Evolutionary conservation across 139 green algal species (phyloP).

Genomic region (Picochlorum sp.): DNA sequence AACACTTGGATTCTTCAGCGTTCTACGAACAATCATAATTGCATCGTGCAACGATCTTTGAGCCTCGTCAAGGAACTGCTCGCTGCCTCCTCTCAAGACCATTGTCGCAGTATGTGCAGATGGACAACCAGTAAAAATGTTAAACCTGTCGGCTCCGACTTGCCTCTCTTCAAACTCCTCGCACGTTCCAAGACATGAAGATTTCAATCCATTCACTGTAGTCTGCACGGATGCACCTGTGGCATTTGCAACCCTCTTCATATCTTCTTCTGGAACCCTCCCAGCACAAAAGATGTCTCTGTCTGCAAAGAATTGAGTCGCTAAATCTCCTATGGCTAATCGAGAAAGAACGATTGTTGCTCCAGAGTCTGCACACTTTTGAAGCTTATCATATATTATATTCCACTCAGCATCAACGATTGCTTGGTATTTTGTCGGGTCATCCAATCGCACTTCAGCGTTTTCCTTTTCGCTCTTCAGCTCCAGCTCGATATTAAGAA

Average conservation of each 20-base stretch:
- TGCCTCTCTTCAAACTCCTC: conserved; percentile 89
- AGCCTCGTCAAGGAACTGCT: conserved; percentile 89
- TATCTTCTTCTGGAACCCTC: conserved; percentile 75
- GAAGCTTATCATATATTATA: conserved; percentile 99
- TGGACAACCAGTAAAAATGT: conserved; percentile 93
- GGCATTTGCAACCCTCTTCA: conserved; percentile 78
- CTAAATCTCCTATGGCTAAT: conserved; percentile 88
- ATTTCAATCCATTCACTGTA: conserved; percentile 87
- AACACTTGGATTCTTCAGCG: conserved; percentile 67
- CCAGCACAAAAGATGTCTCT: conserved; percentile 95
- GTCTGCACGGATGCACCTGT: conserved; percentile 74
- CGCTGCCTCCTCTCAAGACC: conserved; percentile 86
- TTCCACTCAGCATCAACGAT: conserved; percentile 99
- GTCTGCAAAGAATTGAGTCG: conserved; percentile 97
- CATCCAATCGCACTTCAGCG: conserved; percentile 83
- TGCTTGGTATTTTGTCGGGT: conserved; percentile 92
- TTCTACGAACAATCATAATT: conserved; percentile 94
- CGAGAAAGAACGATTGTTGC: conserved; percentile 88
- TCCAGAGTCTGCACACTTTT: conserved; percentile 68
- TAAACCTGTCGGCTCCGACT: conserved; percentile 95
- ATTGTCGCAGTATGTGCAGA: conserved; percentile 84
- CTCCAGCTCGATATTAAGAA: conserved; percentile 98
- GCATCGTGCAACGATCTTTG: conserved; percentile 94
- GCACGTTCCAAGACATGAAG: conserved; percentile 71
- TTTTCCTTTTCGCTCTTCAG: conserved; percentile 98